These are phyloP conservation scores for Scutellaria minor DNA, from an alignment of 257 asterid species.

Conservation along the genomic window DNA sequence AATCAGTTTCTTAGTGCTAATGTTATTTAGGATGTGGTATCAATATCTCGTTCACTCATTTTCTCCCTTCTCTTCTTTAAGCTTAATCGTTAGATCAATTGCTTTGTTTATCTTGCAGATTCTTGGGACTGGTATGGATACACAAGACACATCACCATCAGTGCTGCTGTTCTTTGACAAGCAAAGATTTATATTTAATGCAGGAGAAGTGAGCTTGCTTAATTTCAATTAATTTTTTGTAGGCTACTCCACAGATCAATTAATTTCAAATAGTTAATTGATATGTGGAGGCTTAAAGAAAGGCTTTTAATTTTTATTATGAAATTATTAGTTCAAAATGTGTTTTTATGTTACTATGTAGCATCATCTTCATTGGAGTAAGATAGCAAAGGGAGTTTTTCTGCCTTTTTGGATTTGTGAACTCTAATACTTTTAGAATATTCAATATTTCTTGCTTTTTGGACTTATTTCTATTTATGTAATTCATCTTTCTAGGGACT, in stretches of 20 bases:
- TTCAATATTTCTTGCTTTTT: constrained; percentile 5
- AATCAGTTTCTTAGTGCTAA: not conserved
- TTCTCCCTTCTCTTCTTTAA: not conserved
- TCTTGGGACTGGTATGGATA: constrained; percentile 99
- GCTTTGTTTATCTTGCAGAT: constrained; percentile 58
- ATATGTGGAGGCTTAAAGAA: not conserved
- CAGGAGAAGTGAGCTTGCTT: constrained; percentile 85
- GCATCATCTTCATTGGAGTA: too few species aligned
- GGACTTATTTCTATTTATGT: constrained; percentile 27
- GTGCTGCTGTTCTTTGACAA: constrained; percentile 93
- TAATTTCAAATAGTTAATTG: not conserved
- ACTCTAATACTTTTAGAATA: not conserved
- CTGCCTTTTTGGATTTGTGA: not conserved
- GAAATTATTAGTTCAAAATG: not conserved
- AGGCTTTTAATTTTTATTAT: constrained; percentile 12
- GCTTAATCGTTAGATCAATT: not conserved
- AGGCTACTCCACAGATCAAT: not conserved
- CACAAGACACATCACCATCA: constrained; percentile 95
- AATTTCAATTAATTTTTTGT: constrained; percentile 19
- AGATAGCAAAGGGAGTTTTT: not conserved
- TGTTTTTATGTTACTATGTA: too few species aligned
- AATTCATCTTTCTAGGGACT: constrained; percentile 70
- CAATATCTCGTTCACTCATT: not conserved
- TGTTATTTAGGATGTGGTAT: not conserved
- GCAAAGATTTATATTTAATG: constrained; percentile 95